Percentiles rank a stretch among this genome's conserved stretches.
phyloP scores from a whole-genome alignment of 352 stramenopile species.

The Plasmopara muralis region DNA sequence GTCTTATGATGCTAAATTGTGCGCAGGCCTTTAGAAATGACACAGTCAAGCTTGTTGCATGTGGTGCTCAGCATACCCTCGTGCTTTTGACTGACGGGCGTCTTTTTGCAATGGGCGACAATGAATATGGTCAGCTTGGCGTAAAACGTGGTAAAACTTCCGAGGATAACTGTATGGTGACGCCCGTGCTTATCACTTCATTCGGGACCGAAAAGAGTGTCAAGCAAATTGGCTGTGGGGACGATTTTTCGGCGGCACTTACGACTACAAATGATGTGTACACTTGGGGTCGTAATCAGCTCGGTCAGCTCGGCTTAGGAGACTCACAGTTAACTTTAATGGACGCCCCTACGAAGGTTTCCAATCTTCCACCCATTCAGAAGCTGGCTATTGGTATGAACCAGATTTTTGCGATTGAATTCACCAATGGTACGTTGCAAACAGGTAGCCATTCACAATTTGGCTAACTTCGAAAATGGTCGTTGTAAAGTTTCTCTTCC shows the following conservation, averaged over 20 bases:
- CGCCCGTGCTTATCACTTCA: slow-evolving; percentile 25
- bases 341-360: slow-evolving; percentile 48
- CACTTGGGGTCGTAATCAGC: slow-evolving; percentile 66
- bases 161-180: slow-evolving; percentile 32
- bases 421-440: slow-evolving; percentile 46
- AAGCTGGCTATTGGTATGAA: slow-evolving; percentile 63
- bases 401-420: slow-evolving; percentile 73
- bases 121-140: slow-evolving; percentile 62
- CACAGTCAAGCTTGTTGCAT: slow-evolving; percentile 48
- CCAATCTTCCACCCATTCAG: slow-evolving; percentile 45
- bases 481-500: slow-evolving; percentile 40
- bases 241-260: slow-evolving; percentile 61
- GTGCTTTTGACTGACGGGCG: slow-evolving; percentile 52
- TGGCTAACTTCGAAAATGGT: slow-evolving; percentile 2
- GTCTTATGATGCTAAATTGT: neutral
- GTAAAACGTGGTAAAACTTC: slow-evolving; percentile 22
- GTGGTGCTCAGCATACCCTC: slow-evolving; percentile 64
- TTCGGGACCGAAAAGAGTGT: slow-evolving; percentile 24
- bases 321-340: slow-evolving; percentile 25
- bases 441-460: neutral
- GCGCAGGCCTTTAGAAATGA: slow-evolving; percentile 49
- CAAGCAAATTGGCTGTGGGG: slow-evolving; percentile 47
- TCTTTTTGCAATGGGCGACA: slow-evolving; percentile 69
- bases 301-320: slow-evolving; percentile 61
- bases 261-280: slow-evolving; percentile 47